Conservation (phyloP, 345 rosid genomes). For the Lenwebbia sp. region DNA sequence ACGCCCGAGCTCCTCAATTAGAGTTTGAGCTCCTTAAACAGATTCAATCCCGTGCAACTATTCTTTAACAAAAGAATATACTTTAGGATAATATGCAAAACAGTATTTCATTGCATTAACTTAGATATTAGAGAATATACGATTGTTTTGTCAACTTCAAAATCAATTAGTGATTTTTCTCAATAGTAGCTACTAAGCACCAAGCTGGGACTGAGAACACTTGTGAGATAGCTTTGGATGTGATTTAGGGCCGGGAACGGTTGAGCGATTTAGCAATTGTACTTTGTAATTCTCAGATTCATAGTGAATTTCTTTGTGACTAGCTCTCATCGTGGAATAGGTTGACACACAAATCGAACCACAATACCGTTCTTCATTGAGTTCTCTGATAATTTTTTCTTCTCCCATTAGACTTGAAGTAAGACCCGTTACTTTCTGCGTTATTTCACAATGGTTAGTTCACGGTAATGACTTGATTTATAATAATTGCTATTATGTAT, state of each 20-base stretch:
- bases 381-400: not conserved
- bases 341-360: accelerated
- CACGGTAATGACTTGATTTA: not conserved
- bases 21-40: too few species aligned
- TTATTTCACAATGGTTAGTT: not conserved
- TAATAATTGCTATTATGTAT: not conserved
- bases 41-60: too few species aligned
- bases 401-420: not conserved
- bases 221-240: not conserved
- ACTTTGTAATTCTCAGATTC: not conserved
- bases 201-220: not conserved
- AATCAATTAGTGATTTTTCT: too few species aligned
- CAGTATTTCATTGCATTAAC: too few species aligned
- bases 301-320: not conserved
- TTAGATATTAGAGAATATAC: too few species aligned
- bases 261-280: not conserved
- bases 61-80: too few species aligned
- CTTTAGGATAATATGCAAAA: too few species aligned
- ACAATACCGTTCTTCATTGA: not conserved
- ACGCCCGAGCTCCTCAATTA: too few species aligned
- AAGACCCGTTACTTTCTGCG: not conserved
- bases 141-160: too few species aligned
- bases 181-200: too few species aligned
- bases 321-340: not conserved
- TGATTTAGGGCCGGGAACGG: accelerated